A percentile compares a stretch with the other conserved stretches of the same genome.
These are phyloP conservation scores for Naganishia randhawae DNA, from an alignment of 768 basidiomycete genomes.

Conservation along the genomic window DNA sequence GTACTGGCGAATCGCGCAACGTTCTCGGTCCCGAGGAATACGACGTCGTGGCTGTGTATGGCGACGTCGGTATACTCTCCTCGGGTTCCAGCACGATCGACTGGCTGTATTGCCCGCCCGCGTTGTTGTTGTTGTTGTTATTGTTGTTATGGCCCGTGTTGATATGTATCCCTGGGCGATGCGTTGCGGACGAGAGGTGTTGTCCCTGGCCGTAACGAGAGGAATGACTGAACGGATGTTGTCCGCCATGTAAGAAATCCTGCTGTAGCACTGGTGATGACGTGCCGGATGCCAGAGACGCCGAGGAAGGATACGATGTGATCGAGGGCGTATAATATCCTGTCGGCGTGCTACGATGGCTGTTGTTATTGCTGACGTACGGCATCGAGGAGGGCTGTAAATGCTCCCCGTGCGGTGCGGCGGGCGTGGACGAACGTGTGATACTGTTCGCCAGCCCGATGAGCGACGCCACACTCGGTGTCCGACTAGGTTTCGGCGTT, in stretches of 20 bases:
- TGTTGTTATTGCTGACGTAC: not conserved
- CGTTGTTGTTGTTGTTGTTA: not conserved
- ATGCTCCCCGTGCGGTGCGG: not conserved
- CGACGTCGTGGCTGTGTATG: conserved; percentile 15
- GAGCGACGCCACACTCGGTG: conserved; percentile 41
- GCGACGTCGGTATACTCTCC: conserved; percentile 11
- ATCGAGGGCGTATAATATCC: conserved; percentile 12
- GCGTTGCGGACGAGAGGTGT: not conserved
- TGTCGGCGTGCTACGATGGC: not conserved
- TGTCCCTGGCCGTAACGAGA: not conserved
- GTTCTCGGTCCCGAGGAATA: conserved; percentile 11
- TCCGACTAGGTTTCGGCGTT: conserved; percentile 41
- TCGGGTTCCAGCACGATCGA: not conserved
- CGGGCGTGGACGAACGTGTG: conserved; percentile 17
- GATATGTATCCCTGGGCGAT: conserved; percentile 3
- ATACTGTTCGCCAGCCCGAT: conserved; percentile 37
- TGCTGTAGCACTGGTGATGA: not conserved
- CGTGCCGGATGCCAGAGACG: not conserved
- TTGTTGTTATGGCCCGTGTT: not conserved
- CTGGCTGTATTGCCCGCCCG: not conserved
- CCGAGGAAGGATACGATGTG: conserved; percentile 9
- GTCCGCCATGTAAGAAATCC: not conserved
- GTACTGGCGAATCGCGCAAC: conserved; percentile 10
- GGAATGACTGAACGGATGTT: not conserved
- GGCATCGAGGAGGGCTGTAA: conserved; percentile 9